Percentiles rank a stretch among this genome's conserved stretches.
These are phyloP conservation scores for Fusarium miscanthi DNA, from an alignment of 2,329 filamentous ascomycete species.

Conservation along the genomic window DNA sequence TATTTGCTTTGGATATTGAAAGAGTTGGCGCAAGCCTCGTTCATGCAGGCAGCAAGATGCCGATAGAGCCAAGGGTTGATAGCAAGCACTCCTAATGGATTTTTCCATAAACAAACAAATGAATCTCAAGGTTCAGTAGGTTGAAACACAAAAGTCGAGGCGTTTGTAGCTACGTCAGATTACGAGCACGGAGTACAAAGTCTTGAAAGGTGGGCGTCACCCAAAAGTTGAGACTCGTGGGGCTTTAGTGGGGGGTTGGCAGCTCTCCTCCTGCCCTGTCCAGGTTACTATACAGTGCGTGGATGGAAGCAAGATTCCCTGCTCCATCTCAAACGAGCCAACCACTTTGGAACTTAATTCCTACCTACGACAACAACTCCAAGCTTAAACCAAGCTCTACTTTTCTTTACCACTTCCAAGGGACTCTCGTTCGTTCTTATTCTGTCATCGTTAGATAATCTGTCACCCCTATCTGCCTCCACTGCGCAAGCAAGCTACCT, in stretches of 20 bases:
- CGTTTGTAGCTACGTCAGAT: constrained; percentile 26
- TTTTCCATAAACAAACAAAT: background rate
- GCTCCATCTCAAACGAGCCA: constrained; percentile 39
- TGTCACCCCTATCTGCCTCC: background rate
- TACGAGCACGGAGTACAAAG: constrained; percentile 35
- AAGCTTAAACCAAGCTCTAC: background rate
- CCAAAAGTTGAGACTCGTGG: constrained; percentile 27
- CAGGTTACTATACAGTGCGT: constrained; percentile 32
- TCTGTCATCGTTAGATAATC: background rate
- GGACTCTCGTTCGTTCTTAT: constrained; percentile 1
- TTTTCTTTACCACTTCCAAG: background rate
- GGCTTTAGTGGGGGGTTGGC: constrained; percentile 29
- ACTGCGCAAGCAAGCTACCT: background rate
- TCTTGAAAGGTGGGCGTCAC: constrained; percentile 14
- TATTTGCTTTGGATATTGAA: too few species aligned
- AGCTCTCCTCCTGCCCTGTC: constrained; percentile 29
- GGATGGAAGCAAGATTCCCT: constrained; percentile 11
- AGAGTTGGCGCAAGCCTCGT: background rate
- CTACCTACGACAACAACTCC: constrained; percentile 26
- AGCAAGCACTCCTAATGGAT: background rate
- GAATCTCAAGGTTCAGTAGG: background rate
- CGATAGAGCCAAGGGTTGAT: background rate
- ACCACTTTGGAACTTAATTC: constrained; percentile 30
- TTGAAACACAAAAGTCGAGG: constrained; percentile 11
- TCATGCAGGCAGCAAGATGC: background rate